A percentile compares a stretch with the other conserved stretches of the same genome.
phyloP scores from a whole-genome alignment of 1,139 yeast species.

The Lodderomyces orthopsilosis region DNA sequence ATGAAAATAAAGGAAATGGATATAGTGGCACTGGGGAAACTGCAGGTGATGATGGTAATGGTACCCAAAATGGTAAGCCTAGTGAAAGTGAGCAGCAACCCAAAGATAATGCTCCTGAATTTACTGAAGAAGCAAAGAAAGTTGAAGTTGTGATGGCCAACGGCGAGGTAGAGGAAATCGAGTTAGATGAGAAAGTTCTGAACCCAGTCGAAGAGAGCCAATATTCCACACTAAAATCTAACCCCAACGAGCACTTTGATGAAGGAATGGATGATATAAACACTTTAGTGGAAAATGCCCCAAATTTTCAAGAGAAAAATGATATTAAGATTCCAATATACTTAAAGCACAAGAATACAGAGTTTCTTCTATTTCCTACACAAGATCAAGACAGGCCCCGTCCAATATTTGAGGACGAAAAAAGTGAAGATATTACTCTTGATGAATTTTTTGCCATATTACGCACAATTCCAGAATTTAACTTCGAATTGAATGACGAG shows the following conservation, averaged over 20 bases:
- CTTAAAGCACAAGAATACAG: slow-evolving; percentile 16
- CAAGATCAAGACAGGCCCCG: slow-evolving; percentile 15
- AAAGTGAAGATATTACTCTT: slow-evolving; percentile 18
- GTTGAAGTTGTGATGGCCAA: slow-evolving; percentile 1
- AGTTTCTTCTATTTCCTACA: slow-evolving; percentile 25
- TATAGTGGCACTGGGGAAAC: background rate
- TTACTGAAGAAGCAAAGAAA: background rate
- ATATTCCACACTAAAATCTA: background rate
- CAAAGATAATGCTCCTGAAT: background rate
- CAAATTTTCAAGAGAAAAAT: background rate
- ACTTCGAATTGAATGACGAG: slow-evolving; percentile 30
- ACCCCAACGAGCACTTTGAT: slow-evolving; percentile 4
- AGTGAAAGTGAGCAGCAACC: background rate
- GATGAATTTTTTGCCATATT: slow-evolving; percentile 27
- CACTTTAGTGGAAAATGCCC: slow-evolving; percentile 2
- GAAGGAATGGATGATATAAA: slow-evolving; percentile 7
- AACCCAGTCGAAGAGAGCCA: slow-evolving; percentile 1
- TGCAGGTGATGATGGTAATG: background rate
- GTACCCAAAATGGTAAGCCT: background rate
- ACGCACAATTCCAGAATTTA: slow-evolving; percentile 28
- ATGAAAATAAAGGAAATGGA: background rate
- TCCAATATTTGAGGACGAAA: slow-evolving; percentile 23
- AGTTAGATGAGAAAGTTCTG: background rate
- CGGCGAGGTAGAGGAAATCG: slow-evolving; percentile 1
- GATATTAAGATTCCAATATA: slow-evolving; percentile 4